Evolutionary conservation across 306 rosid genomes (phyloP).

Genomic region (Begonia masoniana): DNA sequence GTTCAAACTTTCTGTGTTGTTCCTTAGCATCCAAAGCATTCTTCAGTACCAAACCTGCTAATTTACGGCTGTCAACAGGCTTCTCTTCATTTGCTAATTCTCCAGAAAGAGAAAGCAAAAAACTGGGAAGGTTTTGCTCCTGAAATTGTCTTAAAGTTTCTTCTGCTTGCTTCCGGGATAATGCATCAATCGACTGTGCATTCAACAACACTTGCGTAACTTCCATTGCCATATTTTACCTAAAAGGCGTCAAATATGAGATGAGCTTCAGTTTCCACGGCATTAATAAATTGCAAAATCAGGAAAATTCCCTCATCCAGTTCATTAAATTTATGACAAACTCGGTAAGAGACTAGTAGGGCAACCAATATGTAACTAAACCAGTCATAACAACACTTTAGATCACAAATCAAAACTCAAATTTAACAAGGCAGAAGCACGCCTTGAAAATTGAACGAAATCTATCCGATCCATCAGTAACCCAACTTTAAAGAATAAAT

Average conservation of each 20-base stretch:
- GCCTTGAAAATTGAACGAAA: too few species aligned
- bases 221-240: slow-evolving; percentile 61
- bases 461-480: too few species aligned
- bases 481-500: too few species aligned
- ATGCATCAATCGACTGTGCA: slow-evolving; percentile 81
- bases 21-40: slow-evolving; percentile 93
- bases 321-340: too few species aligned
- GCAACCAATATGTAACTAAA: too few species aligned
- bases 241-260: background rate
- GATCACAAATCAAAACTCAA: too few species aligned
- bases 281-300: too few species aligned
- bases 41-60: slow-evolving; percentile 83
- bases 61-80: slow-evolving; percentile 73
- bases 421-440: too few species aligned
- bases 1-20: slow-evolving; percentile 70
- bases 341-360: too few species aligned
- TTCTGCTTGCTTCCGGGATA: slow-evolving; percentile 72
- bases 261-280: too few species aligned
- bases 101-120: slow-evolving; percentile 76
- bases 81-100: slow-evolving; percentile 85
- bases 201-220: slow-evolving; percentile 79
- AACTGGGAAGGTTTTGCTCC: slow-evolving; percentile 80
- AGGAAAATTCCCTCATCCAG: too few species aligned
- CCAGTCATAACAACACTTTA: too few species aligned
- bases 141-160: slow-evolving; percentile 74